Conservation (phyloP, 2,329 filamentous ascomycete species). For the Ilyonectria mors-panacis region DNA sequence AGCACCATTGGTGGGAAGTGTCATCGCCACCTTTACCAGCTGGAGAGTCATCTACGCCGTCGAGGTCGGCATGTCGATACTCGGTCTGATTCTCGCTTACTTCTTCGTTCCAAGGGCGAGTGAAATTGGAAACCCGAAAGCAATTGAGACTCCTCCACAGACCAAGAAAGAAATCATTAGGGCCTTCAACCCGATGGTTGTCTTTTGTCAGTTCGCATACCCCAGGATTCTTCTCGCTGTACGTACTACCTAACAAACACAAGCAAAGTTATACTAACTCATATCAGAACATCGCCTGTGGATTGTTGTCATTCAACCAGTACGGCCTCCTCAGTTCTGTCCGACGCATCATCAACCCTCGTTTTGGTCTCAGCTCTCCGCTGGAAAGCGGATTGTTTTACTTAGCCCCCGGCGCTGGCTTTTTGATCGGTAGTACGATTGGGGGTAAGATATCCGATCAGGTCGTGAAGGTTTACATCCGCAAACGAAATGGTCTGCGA, state of each 20-base stretch:
- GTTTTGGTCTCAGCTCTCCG: conserved; percentile 75
- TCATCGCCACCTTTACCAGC: conserved; percentile 47
- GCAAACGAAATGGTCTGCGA: conserved; percentile 52
- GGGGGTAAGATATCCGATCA: conserved; percentile 67
- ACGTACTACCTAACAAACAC: background rate
- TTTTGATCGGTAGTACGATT: conserved; percentile 75
- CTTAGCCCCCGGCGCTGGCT: conserved; percentile 77
- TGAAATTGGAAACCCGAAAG: conserved; percentile 44
- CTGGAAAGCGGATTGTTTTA: conserved; percentile 78
- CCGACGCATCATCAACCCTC: conserved; percentile 77
- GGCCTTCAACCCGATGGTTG: conserved; percentile 46
- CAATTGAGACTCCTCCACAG: conserved; percentile 23
- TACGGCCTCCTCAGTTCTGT: conserved; percentile 74
- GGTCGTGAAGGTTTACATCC: conserved; percentile 57
- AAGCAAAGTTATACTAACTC: conserved; percentile 2
- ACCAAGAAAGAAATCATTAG: conserved; percentile 35
- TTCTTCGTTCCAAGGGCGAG: conserved; percentile 45
- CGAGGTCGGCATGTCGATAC: conserved; percentile 46
- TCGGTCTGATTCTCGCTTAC: conserved; percentile 43
- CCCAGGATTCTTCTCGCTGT: conserved; percentile 44
- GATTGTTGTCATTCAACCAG: conserved; percentile 47
- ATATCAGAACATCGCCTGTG: conserved; percentile 44
- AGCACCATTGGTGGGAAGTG: conserved; percentile 46
- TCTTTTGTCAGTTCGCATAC: conserved; percentile 45
- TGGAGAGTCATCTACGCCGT: conserved; percentile 48